phyloP scores from a whole-genome alignment of 2,329 filamentous ascomycete genomes.

The Chrysoporthe puriensis region DNA sequence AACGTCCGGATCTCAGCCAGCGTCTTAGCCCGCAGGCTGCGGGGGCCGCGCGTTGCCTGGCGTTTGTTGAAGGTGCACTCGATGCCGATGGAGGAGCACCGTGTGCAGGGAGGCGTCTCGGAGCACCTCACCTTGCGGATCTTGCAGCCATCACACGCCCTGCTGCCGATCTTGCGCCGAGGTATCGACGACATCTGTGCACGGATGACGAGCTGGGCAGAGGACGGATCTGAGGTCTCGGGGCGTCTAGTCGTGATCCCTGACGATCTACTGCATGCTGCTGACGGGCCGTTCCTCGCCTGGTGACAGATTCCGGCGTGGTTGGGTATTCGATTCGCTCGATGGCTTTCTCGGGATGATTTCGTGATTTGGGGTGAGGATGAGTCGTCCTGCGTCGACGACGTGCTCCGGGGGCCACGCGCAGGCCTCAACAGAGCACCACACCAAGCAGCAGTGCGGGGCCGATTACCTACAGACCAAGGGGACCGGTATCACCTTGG shows the following conservation, averaged over 20 bases:
- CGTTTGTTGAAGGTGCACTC: constrained; percentile 54
- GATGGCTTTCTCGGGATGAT: constrained; percentile 9
- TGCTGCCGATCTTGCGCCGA: constrained; percentile 41
- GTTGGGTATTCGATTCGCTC: constrained; percentile 5
- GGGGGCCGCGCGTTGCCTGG: constrained; percentile 50
- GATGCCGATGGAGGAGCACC: constrained; percentile 49
- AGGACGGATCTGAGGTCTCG: neutral
- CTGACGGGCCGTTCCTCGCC: constrained; percentile 16
- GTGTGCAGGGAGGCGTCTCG: constrained; percentile 50
- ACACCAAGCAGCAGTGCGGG: neutral
- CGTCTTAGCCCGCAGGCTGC: constrained; percentile 49
- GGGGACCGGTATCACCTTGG: neutral
- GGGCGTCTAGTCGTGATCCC: neutral
- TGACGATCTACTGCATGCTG: constrained; percentile 12
- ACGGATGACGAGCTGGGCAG: neutral
- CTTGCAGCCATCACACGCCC: constrained; percentile 57
- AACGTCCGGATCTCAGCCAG: constrained; percentile 45
- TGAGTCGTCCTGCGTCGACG: constrained; percentile 9
- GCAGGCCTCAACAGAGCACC: neutral
- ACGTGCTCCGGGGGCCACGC: constrained; percentile 1
- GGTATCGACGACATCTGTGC: constrained; percentile 18
- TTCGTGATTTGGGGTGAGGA: constrained; percentile 15
- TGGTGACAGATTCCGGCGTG: neutral
- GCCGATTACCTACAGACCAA: neutral
- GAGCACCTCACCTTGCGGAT: constrained; percentile 57